Evolutionary conservation across 345 rosid genomes (phyloP), one percentile per base, ranked within the genome.

Genomic region (Adansonia digitata): DNA sequence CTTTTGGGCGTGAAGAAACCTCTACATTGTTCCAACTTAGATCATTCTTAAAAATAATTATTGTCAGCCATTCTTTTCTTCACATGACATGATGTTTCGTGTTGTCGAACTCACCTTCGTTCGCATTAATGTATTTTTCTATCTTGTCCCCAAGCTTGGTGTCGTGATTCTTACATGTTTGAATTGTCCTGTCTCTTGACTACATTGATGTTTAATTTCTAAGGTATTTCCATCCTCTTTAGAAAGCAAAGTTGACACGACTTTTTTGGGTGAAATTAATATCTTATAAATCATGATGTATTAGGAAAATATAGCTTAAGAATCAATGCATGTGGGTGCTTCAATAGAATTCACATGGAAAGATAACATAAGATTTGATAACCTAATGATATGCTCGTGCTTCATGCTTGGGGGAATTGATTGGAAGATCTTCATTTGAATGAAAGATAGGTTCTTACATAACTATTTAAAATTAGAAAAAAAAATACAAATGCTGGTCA

Each of bases 291-390:
- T 39, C 34, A 49, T 40, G 63, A 53, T 15, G 24, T 31, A 69
- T 56, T 70, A 20, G 43, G 31, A 37, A 7, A n/a, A 7, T 31
- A 31, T 7, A 40, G 7, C 29, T 7, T 62, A 62, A 70, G 84
- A 83, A 84, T 82, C 80, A 70, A 84, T 51, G 73, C 88, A 82
- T 81, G 90, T 84, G 88, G 88, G 73, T n/a, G 63, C 48, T 81
- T 55, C 62, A 77, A 68, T 62, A 55, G 53, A 71, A 73, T 39
- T 83, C 88, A 85, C 87, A 81, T 81, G 88, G 83, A 81, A 85
- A 83, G 85, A 82, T 84, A 57, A 73, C 72, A 27, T 40, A 56
- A 56, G 76, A 80, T 78, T 71, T 72, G 77, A 65, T 51, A 68
- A 77, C 75, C 29, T 40, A 74, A 72, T 73, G 60, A 72, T n/a